Base-by-base conservation (phyloP, 1,284 basidiomycete species). In the Anthracocystis panici-leucophaei region DNA sequence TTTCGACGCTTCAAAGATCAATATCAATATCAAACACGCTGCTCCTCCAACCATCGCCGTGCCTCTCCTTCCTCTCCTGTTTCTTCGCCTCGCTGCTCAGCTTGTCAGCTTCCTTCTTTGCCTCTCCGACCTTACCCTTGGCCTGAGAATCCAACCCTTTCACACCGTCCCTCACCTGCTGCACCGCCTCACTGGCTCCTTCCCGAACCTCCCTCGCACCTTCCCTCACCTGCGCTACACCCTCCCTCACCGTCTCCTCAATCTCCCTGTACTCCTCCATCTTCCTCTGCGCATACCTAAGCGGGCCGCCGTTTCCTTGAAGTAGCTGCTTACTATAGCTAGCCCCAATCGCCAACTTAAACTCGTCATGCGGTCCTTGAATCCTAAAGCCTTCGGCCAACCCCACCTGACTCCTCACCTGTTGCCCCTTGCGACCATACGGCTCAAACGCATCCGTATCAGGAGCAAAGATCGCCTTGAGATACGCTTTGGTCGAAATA, bases 311-410 rank as follows among this genome's bases (percentile, higher is more conserved):
- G 49, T 84, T 79, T 46, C 86, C 85, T 3, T 86, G 87, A 76
- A 88, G 85, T 53, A 87, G 75, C 79, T 86, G 75, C 63, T 73
- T 77, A 44, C 62, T 65, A 75, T 87, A 86, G 63, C 87, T 86
- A 14, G 87, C 86, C 33, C 87, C 87, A 61, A 88, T 86, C 56
- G 87, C 85, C 45, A 88, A 79, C 56, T 88, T 81, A 78, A 85
- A 88, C 73, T 87, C 87, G 54, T 86, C 86, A 49, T 83, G 78
- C 53, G 85, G 78, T 1, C 87, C 87, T 62, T 87, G 53, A 23
- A 77, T 66, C 5, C 62, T 49, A 44, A 73, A 62, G 2, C 75
- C 75, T 25, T 73, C 62, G 21, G 70, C 66, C 3, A 77, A 51
- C 5, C 75, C 75, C 2, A 77, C 54, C 18, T 77, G 49, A 35